A percentile compares a stretch with the other conserved stretches of the same genome.
Evolutionary conservation across 164 flowering plant genomes (phyloP).

Genomic region (Vitis rotundifolia): DNA sequence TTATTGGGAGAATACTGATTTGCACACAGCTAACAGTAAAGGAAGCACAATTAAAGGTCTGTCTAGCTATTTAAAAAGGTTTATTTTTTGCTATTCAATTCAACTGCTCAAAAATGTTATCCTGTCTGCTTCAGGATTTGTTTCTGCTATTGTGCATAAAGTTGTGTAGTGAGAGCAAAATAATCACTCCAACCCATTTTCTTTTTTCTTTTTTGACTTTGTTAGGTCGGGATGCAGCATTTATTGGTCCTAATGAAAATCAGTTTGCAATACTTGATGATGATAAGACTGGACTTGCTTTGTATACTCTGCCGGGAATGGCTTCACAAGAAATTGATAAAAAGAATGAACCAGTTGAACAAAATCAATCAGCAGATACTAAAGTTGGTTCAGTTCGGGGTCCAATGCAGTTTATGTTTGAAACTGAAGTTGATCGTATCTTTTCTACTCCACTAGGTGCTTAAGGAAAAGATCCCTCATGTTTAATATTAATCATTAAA

Average conservation of each 20-base stretch:
- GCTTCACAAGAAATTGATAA: constrained; percentile 47
- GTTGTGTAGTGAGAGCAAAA: background rate
- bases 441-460: constrained; percentile 93
- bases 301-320: constrained; percentile 72
- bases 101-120: no score
- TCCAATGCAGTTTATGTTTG: constrained; percentile 76
- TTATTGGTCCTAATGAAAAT: constrained; percentile 81
- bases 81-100: background rate
- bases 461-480: constrained; percentile 1
- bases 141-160: background rate
- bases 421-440: constrained; percentile 90
- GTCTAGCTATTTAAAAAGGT: constrained; percentile 2
- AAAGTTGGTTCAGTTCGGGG: constrained; percentile 60
- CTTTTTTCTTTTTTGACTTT: constrained; percentile 1
- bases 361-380: constrained; percentile 43
- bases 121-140: no score
- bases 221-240: constrained; percentile 93
- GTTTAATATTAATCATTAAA: background rate
- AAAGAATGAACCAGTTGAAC: constrained; percentile 44
- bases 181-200: background rate
- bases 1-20: constrained; percentile 82
- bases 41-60: constrained; percentile 80
- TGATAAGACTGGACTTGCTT: constrained; percentile 74
- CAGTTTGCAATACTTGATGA: constrained; percentile 92
- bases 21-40: constrained; percentile 65